A percentile compares a stretch with the other conserved stretches of the same genome.
These are phyloP conservation scores for Kurtzmaniella quercitrusa DNA, from an alignment of 1,139 yeast genomes.

Conservation along the genomic window DNA sequence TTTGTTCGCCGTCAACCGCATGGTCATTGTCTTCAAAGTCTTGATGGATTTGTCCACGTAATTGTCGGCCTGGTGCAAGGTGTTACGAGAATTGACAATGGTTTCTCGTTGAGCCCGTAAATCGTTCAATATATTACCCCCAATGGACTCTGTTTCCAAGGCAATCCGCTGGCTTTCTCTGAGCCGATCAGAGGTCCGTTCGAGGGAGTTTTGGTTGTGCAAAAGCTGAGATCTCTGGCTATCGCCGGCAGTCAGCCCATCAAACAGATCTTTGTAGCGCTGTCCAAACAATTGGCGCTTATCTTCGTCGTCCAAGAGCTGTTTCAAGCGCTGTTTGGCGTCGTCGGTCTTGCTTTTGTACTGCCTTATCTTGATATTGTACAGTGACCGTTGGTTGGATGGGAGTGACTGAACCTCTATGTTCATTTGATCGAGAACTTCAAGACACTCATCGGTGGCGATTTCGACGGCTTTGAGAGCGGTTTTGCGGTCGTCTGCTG, in stretches of 20 bases:
- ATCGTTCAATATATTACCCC: constrained; percentile 86
- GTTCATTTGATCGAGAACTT: constrained; percentile 74
- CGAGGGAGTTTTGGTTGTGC: constrained; percentile 75
- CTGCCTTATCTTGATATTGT: constrained; percentile 67
- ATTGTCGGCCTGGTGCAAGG: constrained; percentile 84
- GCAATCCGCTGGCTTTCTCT: constrained; percentile 89
- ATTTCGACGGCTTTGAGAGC: constrained; percentile 59
- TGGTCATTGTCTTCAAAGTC: constrained; percentile 86
- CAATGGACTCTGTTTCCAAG: constrained; percentile 85
- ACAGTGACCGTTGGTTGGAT: constrained; percentile 60
- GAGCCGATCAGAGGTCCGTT: constrained; percentile 76
- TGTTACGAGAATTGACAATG: constrained; percentile 75
- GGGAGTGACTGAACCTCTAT: constrained; percentile 81
- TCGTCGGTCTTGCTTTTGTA: constrained; percentile 60
- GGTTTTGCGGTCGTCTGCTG: constrained; percentile 41
- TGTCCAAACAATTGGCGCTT: constrained; percentile 66
- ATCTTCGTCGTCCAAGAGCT: constrained; percentile 58
- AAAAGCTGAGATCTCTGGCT: constrained; percentile 81
- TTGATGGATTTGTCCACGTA: constrained; percentile 87
- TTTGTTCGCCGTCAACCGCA: constrained; percentile 93
- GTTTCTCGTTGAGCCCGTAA: constrained; percentile 93
- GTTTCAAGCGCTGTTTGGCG: constrained; percentile 48
- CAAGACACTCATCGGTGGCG: constrained; percentile 73
- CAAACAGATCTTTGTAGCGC: constrained; percentile 31
- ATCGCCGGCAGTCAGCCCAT: constrained; percentile 35